Evolutionary conservation across 1,284 basidiomycete genomes (phyloP).

Genomic region (Coriolopsis trogii): DNA sequence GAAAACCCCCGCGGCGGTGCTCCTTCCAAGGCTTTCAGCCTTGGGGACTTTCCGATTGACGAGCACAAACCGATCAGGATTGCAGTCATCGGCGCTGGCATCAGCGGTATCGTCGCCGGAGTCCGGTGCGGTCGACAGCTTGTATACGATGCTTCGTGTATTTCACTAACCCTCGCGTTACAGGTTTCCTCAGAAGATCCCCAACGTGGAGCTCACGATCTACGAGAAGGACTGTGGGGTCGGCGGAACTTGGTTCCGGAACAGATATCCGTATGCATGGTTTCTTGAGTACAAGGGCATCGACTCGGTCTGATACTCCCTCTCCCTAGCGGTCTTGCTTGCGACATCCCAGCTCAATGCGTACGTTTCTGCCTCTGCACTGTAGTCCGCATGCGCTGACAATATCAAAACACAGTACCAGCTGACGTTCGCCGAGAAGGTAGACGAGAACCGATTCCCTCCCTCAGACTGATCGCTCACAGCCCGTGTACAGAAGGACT

Average conservation of each 20-base stretch:
- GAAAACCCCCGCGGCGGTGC: too few relatives aligned
- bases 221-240: constrained; percentile 62
- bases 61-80: constrained; percentile 50
- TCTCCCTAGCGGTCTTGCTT: constrained; percentile 46
- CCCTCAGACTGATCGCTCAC: background rate
- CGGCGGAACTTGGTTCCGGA: constrained; percentile 60
- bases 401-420: constrained; percentile 52
- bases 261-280: constrained; percentile 40
- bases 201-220: constrained; percentile 55
- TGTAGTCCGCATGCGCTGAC: background rate
- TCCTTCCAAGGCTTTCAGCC: background rate
- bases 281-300: background rate
- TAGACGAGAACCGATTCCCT: background rate
- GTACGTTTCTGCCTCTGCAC: constrained; percentile 35
- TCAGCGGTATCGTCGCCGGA: constrained; percentile 53
- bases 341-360: constrained; percentile 57
- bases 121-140: constrained; percentile 41
- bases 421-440: constrained; percentile 58
- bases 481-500: constrained; percentile 34
- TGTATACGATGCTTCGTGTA: background rate
- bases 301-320: background rate
- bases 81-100: constrained; percentile 51
- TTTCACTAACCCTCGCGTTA: background rate
- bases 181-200: constrained; percentile 56
- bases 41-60: constrained; percentile 36